These are phyloP conservation scores for Limonium bicolor DNA, from an alignment of 148 eudicot species.

Conservation along the genomic window DNA sequence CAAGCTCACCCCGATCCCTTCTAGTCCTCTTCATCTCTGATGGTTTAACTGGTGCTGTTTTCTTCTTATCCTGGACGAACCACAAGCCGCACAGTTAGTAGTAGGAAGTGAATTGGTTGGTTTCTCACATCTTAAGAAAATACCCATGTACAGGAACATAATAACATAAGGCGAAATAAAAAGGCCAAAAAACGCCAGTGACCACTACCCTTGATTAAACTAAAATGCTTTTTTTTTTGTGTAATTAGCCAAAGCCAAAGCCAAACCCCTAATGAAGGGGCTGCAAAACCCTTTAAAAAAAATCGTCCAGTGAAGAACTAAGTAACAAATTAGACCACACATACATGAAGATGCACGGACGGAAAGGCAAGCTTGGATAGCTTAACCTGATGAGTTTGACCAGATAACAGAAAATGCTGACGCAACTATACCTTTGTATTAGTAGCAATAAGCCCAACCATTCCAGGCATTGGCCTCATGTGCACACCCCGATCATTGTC, in stretches of 20 bases:
- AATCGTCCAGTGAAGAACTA: background rate
- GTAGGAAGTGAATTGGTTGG: too few species aligned
- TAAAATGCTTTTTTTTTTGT: too few species aligned
- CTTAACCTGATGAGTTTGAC: background rate
- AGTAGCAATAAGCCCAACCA: constrained; percentile 55
- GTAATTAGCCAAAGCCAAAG: background rate
- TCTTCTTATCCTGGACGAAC: constrained; percentile 80
- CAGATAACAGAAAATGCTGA: background rate
- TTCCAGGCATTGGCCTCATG: constrained; percentile 99
- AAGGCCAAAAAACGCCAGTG: too few species aligned
- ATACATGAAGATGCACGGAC: too few species aligned
- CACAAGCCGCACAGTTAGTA: too few species aligned
- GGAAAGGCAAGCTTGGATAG: too few species aligned
- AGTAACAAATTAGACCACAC: background rate
- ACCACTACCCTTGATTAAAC: too few species aligned
- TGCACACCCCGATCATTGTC: constrained; percentile 83
- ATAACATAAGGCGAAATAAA: background rate
- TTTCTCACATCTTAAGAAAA: too few species aligned
- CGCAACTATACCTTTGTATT: constrained; percentile 44
- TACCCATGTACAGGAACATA: too few species aligned
- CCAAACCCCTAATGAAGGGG: background rate
- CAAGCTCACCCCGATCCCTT: constrained; percentile 94
- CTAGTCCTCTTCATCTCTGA: constrained; percentile 90
- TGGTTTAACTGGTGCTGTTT: constrained; percentile 66
- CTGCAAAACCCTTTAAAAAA: background rate